phyloP scores from a whole-genome alignment of 2,329 filamentous ascomycete genomes.

The Claviceps spartinae region DNA sequence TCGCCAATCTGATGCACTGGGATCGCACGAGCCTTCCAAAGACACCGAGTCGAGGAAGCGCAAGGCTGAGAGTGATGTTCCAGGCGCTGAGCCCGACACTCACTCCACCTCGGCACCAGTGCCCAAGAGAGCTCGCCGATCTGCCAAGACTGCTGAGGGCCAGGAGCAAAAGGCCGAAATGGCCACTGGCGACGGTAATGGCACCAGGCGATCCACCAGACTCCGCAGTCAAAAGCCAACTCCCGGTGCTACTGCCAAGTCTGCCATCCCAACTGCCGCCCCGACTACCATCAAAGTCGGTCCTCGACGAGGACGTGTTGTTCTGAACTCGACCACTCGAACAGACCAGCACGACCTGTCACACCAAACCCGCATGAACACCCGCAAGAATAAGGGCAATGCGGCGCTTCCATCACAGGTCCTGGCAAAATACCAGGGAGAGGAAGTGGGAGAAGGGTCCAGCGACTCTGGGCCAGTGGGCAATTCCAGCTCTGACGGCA shows the following conservation, averaged over 20 bases:
- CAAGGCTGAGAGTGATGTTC: conserved; percentile 1
- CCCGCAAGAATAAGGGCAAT: conserved; percentile 21
- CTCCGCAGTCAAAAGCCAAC: conserved; percentile 13
- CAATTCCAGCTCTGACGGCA: conserved; percentile 11
- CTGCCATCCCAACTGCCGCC: conserved; percentile 23
- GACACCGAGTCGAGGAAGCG: too few species aligned
- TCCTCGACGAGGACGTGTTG: conserved; percentile 12
- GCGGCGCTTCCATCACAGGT: conserved; percentile 22
- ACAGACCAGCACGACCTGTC: conserved; percentile 20
- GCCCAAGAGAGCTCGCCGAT: conserved; percentile 14
- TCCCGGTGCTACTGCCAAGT: conserved; percentile 12
- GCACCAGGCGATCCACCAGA: conserved; percentile 20
- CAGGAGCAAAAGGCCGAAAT: conserved; percentile 8
- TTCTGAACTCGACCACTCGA: conserved; percentile 10
- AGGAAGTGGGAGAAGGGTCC: conserved; percentile 3
- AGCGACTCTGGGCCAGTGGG: background rate
- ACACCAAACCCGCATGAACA: conserved; percentile 21
- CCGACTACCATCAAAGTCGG: conserved; percentile 22
- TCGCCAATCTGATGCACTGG: conserved; percentile 6
- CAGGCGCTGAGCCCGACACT: conserved; percentile 10
- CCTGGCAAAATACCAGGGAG: conserved; percentile 18
- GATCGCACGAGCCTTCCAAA: too few species aligned
- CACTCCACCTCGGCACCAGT: conserved; percentile 11
- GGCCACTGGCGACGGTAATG: conserved; percentile 5
- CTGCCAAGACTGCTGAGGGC: background rate